Conservation (phyloP, 2,329 filamentous ascomycete species). For the Magnaporthiopsis poae region DNA sequence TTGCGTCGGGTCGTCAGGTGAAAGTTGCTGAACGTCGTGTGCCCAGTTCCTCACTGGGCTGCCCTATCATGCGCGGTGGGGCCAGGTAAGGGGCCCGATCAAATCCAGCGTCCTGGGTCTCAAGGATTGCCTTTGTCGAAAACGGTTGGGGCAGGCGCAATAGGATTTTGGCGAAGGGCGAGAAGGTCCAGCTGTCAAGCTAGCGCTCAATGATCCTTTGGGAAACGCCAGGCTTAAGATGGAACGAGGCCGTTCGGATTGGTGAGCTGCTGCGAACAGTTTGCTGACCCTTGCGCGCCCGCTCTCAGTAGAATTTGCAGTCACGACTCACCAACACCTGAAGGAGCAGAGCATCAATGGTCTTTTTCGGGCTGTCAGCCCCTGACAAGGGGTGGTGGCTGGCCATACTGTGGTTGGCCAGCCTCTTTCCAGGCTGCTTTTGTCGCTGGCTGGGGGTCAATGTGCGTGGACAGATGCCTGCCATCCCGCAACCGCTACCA, state of each 20-base stretch:
- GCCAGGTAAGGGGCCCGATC: neutral
- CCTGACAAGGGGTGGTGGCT: neutral
- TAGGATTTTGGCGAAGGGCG: neutral
- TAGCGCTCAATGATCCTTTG: neutral
- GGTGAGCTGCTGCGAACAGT: neutral
- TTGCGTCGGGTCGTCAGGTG: neutral
- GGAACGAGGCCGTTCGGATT: neutral
- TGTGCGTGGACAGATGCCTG: neutral
- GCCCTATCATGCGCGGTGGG: neutral
- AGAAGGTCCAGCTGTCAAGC: neutral
- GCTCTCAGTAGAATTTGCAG: neutral
- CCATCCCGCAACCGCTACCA: neutral
- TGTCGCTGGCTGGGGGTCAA: neutral
- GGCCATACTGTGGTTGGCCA: neutral
- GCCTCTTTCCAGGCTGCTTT: neutral
- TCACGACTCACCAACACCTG: neutral
- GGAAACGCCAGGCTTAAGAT: neutral
- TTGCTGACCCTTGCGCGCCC: no score
- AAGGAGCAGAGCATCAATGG: neutral
- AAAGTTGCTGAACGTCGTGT: neutral
- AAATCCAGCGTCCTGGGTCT: neutral
- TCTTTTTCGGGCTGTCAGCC: neutral
- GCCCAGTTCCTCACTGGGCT: no score
- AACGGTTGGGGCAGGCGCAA: neutral
- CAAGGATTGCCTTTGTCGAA: neutral